A percentile compares a stretch with the other conserved stretches of the same genome.
Evolutionary conservation across 768 basidiomycete genomes (phyloP).

Genomic region (Auricularia sp.): DNA sequence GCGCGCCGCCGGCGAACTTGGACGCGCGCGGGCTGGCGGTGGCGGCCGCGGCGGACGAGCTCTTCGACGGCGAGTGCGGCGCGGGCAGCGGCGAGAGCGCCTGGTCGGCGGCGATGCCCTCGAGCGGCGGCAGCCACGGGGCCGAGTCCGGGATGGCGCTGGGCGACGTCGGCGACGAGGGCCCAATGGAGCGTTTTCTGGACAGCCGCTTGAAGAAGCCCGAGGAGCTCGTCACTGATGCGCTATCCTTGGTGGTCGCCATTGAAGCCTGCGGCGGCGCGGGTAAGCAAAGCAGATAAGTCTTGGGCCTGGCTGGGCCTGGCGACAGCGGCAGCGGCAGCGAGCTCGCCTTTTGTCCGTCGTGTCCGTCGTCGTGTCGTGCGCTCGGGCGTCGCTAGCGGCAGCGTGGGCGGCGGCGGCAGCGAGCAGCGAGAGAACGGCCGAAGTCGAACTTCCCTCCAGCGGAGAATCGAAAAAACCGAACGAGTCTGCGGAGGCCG

Average conservation of each 20-base stretch:
- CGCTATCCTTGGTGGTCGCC: not conserved
- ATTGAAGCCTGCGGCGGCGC: not conserved
- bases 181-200: not conserved
- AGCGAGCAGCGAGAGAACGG: not conserved
- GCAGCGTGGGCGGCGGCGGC: not conserved
- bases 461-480: too few relatives aligned
- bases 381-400: not conserved
- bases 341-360: not conserved
- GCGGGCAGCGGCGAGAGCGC: not conserved
- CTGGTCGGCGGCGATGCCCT: not conserved
- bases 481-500: not conserved
- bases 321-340: too few relatives aligned
- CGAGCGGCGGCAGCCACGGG: slow-evolving; percentile 1
- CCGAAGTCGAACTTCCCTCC: too few relatives aligned
- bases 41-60: not conserved
- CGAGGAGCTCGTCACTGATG: not conserved
- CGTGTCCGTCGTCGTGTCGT: not conserved
- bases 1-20: not conserved
- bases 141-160: not conserved
- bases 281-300: not conserved
- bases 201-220: not conserved
- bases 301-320: not conserved
- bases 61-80: not conserved
- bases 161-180: not conserved
- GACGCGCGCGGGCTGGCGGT: not conserved